Base-by-base conservation (phyloP, 2,329 filamentous ascomycete genomes). In the Fusarium illudens region DNA sequence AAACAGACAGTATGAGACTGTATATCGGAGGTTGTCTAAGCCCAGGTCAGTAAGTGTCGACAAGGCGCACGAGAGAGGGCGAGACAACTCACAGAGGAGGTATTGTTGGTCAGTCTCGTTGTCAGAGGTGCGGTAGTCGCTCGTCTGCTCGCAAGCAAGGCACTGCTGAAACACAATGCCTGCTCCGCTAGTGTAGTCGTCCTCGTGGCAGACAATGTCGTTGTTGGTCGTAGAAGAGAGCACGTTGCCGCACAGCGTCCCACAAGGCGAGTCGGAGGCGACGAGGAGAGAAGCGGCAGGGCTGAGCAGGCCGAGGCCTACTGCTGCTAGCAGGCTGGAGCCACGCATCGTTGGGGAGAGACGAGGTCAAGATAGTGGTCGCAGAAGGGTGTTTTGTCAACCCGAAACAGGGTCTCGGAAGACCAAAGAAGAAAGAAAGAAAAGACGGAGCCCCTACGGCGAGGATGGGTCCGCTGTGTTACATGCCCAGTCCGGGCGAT, bases 11-110 rank as follows among this genome's bases (percentile, higher is more conserved):
- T 83, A 83, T 2, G 84, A 84, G 2, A 84, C 67, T 6, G 86
- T 81, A 70, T 83, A 89, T 72, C 88, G 82, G 54, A 89, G 67
- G 67, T 90, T 90, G 66, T 89, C 87, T 89, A 4, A 42, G 9
- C 32, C 29, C 56, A 25, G 6, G 65, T 73, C 27, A 70, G 75
- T 60, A 52, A 44, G n/a, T 33, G 37, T 6, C 17, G 13, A 36
- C 13, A 20, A 9, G 4, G 20, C 17, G 2, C 29, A 19, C 10
- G 32, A 12, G 6, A 8, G n/a, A 19, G 34, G 10, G 19, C n/a
- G 37, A n/a, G n/a, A 13, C 13, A 15, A 80, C 86, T 71, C 77
- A 89, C 87, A 90, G 15, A 90, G 76, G 52, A 84, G 77, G 64
- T 80, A 84, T 66, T 87, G 80, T 11, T 85, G 76, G 68, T 90